Conservation (phyloP, 2,329 filamentous ascomycete species). For the Paracoccidioides lutzii region DNA sequence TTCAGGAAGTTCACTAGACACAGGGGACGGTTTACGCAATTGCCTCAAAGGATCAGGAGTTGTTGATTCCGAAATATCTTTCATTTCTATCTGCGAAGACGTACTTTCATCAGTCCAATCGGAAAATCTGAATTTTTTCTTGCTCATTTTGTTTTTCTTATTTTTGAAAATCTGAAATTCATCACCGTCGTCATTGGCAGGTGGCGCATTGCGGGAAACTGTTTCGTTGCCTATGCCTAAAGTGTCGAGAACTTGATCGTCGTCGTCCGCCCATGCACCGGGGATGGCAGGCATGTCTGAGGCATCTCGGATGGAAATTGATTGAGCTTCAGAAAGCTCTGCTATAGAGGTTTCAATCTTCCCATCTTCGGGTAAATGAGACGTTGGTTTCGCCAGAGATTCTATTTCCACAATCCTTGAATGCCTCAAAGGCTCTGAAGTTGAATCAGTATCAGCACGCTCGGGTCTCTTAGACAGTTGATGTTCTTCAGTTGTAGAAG, state of each 20-base stretch:
- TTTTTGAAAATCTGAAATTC: conserved; percentile 32
- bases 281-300: not conserved
- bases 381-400: not conserved
- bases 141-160: conserved; percentile 23
- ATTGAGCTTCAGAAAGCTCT: not conserved
- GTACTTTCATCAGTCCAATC: conserved; percentile 34
- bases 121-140: conserved; percentile 25
- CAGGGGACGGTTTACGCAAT: not conserved
- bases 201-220: conserved; percentile 16
- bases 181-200: conserved; percentile 30
- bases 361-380: not conserved
- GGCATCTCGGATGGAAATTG: not conserved
- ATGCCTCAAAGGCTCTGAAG: not conserved
- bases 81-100: conserved; percentile 33
- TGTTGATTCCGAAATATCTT: conserved; percentile 7
- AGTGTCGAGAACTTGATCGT: conserved; percentile 12
- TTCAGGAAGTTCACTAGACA: not conserved
- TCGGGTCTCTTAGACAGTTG: not conserved
- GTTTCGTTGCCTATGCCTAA: conserved; percentile 16
- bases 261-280: conserved; percentile 1
- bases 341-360: not conserved
- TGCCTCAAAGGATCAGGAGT: not conserved
- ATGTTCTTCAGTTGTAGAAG: not conserved
- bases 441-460: not conserved
- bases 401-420: not conserved